phyloP scores from a whole-genome alignment of 768 basidiomycete species.

The Russula griseocarnosa region DNA sequence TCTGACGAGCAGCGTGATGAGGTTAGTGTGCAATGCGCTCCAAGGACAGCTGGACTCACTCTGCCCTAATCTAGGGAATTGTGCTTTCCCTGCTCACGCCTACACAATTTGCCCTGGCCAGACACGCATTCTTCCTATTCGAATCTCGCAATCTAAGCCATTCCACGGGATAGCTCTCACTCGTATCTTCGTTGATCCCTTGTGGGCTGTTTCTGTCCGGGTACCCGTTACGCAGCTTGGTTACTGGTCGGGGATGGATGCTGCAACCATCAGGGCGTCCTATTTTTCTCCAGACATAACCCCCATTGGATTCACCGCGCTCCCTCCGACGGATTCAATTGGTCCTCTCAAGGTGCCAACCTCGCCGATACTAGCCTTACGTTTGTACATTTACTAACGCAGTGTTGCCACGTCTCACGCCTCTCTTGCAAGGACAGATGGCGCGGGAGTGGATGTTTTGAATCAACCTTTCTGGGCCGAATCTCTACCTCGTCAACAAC shows the following conservation, averaged over 20 bases:
- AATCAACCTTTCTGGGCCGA: conserved; percentile 54
- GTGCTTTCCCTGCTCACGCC: conserved; percentile 1
- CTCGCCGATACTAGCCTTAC: conserved; percentile 60
- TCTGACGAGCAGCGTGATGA: conserved; percentile 10
- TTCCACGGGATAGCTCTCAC: conserved; percentile 39
- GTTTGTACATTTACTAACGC: conserved; percentile 36
- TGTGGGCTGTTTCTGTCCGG: conserved; percentile 34
- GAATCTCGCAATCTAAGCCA: conserved; percentile 41
- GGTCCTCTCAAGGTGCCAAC: conserved; percentile 28
- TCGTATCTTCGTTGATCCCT: conserved; percentile 36
- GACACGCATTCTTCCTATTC: conserved; percentile 51
- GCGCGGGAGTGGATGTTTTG: conserved; percentile 78
- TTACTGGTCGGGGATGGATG: conserved; percentile 37
- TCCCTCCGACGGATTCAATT: conserved; percentile 48
- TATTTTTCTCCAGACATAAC: conserved; percentile 54
- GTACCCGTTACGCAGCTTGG: conserved; percentile 47
- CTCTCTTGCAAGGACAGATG: conserved; percentile 50
- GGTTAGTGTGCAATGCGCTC: conserved; percentile 23
- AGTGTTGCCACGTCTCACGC: not conserved
- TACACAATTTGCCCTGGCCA: conserved; percentile 19
- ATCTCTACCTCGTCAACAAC: conserved; percentile 53
- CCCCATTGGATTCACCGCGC: conserved; percentile 55
- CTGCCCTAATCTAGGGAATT: conserved; percentile 14
- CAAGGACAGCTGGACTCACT: not conserved
- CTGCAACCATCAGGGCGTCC: conserved; percentile 44